These are phyloP conservation scores for Takashimella koratensis DNA, from an alignment of 1,284 basidiomycete species.

Conservation along the genomic window DNA sequence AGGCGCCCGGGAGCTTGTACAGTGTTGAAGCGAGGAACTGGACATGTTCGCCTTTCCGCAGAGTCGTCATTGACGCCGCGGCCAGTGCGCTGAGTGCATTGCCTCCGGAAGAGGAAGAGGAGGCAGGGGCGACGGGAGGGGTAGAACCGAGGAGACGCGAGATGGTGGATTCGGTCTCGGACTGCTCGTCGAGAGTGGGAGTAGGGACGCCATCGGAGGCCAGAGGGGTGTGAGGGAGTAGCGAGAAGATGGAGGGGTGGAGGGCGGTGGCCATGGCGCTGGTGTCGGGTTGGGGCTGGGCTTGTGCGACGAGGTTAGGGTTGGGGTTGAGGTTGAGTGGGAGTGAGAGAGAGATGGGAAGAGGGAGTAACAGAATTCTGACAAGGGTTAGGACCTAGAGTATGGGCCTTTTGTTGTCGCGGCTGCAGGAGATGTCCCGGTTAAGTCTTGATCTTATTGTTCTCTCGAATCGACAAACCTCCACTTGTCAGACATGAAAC, in stretches of 20 bases:
- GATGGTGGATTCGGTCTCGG: constrained; percentile 64
- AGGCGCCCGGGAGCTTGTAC: constrained; percentile 61
- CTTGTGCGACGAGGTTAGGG: too few relatives aligned
- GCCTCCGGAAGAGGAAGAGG: background rate
- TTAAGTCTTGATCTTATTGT: background rate
- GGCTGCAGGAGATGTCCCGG: too few relatives aligned
- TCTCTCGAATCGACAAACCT: background rate
- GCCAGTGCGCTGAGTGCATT: background rate
- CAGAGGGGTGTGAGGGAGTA: constrained; percentile 19
- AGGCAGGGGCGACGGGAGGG: constrained; percentile 6
- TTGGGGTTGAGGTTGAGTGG: background rate
- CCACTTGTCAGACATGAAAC: background rate
- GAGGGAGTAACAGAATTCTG: too few relatives aligned
- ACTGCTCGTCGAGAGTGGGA: constrained; percentile 61
- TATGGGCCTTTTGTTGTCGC: too few relatives aligned
- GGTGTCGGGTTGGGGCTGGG: background rate
- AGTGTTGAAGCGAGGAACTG: constrained; percentile 33
- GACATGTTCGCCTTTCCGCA: constrained; percentile 35
- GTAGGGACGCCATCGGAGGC: constrained; percentile 58
- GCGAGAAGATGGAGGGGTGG: constrained; percentile 32
- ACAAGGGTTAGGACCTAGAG: too few relatives aligned
- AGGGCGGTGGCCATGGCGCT: constrained; percentile 13
- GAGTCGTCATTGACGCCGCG: constrained; percentile 7
- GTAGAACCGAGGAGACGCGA: constrained; percentile 51
- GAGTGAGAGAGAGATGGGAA: background rate